Evolutionary conservation across 2,329 filamentous ascomycete genomes (phyloP), one percentile per base, ranked within the genome.

Genomic region (Verticillium nubilum): DNA sequence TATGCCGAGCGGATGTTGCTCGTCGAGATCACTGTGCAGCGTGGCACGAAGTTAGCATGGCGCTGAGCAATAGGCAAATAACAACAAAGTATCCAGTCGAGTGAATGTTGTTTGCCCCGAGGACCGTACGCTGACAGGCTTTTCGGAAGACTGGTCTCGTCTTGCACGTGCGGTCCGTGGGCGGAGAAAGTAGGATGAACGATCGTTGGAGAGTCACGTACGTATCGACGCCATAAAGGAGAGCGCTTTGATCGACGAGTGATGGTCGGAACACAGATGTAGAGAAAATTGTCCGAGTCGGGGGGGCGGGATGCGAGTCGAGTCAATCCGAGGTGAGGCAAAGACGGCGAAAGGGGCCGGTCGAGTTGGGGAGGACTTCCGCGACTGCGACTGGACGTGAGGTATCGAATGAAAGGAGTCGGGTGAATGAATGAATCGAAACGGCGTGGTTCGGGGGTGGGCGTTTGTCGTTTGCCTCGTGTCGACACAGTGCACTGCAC

Each of bases 221-320:
- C 61, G 62, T 63, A 58, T 64, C 62, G 62, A 63, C 62, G 59
- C 64, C 63, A 63, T 65, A 64, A 62, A 61, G 59, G 19, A 50
- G 42, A 12, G 19, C 19, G 42, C 4, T 50, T 9, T 19, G 19
- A 23, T 23, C 17, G 2, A 25, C 10, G 19, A 50, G 19, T 10
- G 19, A 23, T 25, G 5, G 42, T 25, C 19, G 42, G n/a, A 12
- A 10, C 19, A 50, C n/a, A 5, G 42, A 23, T 7, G 42, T 25
- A 9, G 42, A 50, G 25, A 23, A 50, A 50, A 23, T 19, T 23
- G 42, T 23, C 42, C 42, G n/a, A 50, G 42, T 50, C 42, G 42
- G n/a, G n/a, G n/a, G 6, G 42, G 25, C n/a, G 42, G n/a, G 19
- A 50, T 47, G 42, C 42, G 42, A 50, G n/a, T 50, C 42, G 42